A percentile compares a stretch with the other conserved stretches of the same genome.
Evolutionary conservation across 306 rosid species (phyloP).

Genomic region (Lathyrus sativus): DNA sequence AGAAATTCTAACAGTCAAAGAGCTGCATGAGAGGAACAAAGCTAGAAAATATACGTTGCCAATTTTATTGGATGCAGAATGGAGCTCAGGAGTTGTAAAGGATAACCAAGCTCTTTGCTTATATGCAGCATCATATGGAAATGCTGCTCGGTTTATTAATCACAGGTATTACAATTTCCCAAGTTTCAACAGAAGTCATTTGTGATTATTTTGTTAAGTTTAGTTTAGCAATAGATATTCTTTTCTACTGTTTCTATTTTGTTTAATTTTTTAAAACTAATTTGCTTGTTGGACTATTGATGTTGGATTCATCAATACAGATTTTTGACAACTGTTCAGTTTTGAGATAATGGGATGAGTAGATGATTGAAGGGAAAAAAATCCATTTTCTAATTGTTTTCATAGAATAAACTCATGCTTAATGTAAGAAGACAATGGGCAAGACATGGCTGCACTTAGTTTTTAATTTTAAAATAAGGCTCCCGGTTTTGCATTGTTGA

Average conservation of each 20-base stretch:
- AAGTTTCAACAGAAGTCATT: slow-evolving; percentile 20
- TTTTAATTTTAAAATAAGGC: background rate
- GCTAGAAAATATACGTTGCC: slow-evolving; percentile 53
- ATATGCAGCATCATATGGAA: slow-evolving; percentile 84
- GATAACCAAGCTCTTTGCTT: slow-evolving; percentile 79
- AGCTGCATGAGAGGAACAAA: slow-evolving; percentile 62
- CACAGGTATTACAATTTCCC: slow-evolving; percentile 67
- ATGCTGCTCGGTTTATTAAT: slow-evolving; percentile 86
- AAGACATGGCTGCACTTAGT: background rate
- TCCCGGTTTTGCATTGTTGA: background rate
- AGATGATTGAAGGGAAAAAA: slow-evolving; percentile 17
- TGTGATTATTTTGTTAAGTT: slow-evolving; percentile 15
- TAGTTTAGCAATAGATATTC: background rate
- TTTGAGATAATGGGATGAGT: background rate
- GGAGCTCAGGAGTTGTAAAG: slow-evolving; percentile 60
- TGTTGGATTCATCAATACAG: background rate
- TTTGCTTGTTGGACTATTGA: slow-evolving; percentile 5
- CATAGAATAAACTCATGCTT: too few relatives aligned
- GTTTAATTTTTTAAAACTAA: background rate
- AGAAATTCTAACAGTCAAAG: slow-evolving; percentile 71
- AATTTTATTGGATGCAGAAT: slow-evolving; percentile 71
- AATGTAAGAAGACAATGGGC: too few relatives aligned
- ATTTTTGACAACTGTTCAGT: background rate
- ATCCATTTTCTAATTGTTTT: background rate
- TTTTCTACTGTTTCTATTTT: background rate